phyloP scores from a whole-genome alignment of 2,329 filamentous ascomycete genomes.

The Pseudogymnoascus sp. region DNA sequence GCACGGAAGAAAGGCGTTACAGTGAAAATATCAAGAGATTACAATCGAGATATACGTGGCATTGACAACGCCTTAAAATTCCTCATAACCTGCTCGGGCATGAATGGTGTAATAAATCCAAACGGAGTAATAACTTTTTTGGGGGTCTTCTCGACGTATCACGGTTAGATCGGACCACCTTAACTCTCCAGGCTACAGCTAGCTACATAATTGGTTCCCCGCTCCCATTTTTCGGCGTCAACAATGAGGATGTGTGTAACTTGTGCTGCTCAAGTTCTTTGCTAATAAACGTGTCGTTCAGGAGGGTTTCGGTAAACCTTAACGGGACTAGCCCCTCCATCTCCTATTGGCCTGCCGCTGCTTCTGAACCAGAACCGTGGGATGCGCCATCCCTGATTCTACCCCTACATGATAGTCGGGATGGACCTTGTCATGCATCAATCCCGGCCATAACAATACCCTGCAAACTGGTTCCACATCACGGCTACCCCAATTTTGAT shows the following conservation, averaged over 20 bases:
- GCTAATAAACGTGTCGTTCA: not conserved
- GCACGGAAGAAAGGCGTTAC: not conserved
- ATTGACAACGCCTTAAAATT: not conserved
- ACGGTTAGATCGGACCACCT: not conserved
- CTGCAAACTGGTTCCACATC: not conserved
- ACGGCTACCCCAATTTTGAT: not conserved
- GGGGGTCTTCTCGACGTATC: not conserved
- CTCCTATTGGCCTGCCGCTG: not conserved
- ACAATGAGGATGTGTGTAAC: not conserved
- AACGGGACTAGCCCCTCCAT: not conserved
- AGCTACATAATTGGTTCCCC: not conserved
- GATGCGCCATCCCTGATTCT: not conserved
- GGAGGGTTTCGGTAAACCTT: not conserved
- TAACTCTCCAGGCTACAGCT: not conserved
- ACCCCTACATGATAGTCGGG: not conserved
- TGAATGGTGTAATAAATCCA: not conserved
- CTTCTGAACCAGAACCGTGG: not conserved
- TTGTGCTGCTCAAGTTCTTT: not conserved
- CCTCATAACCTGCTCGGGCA: not conserved
- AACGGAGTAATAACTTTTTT: not conserved
- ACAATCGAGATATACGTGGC: not conserved
- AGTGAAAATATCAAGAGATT: not conserved
- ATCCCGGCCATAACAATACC: not conserved
- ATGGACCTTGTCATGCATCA: not conserved
- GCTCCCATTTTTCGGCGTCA: not conserved